Evolutionary conservation across 192 early-diverging fungal genomes (phyloP).

Genomic region (Oehlia diaphana): DNA sequence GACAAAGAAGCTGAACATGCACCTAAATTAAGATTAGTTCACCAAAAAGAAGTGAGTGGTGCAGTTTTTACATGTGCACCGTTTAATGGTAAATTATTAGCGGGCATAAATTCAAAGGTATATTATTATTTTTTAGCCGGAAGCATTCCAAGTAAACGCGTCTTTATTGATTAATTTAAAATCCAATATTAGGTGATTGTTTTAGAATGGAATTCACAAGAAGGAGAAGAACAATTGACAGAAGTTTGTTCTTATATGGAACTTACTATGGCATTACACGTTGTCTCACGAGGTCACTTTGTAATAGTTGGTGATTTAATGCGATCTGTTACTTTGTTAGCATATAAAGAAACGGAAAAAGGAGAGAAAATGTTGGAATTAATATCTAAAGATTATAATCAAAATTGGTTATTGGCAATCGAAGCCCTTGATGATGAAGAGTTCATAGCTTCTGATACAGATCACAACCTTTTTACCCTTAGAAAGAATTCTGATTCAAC

Average conservation of each 20-base stretch:
- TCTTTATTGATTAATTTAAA: not conserved
- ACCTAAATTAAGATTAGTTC: conserved; percentile 55
- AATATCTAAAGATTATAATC: conserved; percentile 60
- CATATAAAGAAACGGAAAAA: conserved; percentile 39
- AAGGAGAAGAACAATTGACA: conserved; percentile 20
- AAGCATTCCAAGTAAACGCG: too few relatives aligned
- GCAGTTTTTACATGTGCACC: conserved; percentile 61
- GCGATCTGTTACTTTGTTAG: conserved; percentile 69
- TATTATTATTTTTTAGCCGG: not conserved
- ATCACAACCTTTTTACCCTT: conserved; percentile 61
- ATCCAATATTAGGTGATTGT: conserved; percentile 30
- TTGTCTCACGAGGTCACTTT: conserved; percentile 65
- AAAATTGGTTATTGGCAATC: conserved; percentile 66
- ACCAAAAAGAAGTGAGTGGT: conserved; percentile 54
- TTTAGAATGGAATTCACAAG: conserved; percentile 26
- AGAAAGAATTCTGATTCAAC: conserved; percentile 50
- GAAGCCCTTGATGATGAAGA: conserved; percentile 59
- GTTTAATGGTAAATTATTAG: conserved; percentile 66
- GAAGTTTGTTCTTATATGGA: conserved; percentile 37
- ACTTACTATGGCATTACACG: conserved; percentile 52
- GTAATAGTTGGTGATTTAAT: conserved; percentile 84
- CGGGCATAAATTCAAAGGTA: conserved; percentile 67
- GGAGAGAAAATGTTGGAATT: conserved; percentile 43
- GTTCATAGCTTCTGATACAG: conserved; percentile 61
- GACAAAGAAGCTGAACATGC: conserved; percentile 37